phyloP scores from a whole-genome alignment of 768 basidiomycete species.

The Tylopilus vinaceipallidus region DNA sequence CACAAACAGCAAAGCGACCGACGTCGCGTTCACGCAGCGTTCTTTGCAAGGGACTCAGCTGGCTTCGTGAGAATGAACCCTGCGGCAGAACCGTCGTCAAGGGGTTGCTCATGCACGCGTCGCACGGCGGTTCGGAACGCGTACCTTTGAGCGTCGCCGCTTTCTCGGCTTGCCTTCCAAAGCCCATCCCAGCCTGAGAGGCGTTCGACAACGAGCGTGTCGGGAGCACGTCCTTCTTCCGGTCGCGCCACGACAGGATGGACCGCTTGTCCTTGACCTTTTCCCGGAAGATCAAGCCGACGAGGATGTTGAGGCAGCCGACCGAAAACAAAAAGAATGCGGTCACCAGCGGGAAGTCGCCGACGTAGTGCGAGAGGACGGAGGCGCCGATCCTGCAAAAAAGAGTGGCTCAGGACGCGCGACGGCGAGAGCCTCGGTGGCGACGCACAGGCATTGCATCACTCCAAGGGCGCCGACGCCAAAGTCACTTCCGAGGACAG shows the following conservation, averaged over 20 bases:
- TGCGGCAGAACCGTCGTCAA: no score
- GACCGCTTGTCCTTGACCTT: slow-evolving; percentile 63
- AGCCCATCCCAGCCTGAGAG: no score
- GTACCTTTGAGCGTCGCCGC: slow-evolving; percentile 63
- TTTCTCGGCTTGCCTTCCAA: slow-evolving; percentile 81
- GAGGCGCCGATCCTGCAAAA: slow-evolving; percentile 57
- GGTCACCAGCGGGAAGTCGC: slow-evolving; percentile 81
- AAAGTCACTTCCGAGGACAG: slow-evolving; percentile 82
- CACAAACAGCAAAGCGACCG: slow-evolving; percentile 1
- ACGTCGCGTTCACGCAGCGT: slow-evolving; percentile 22
- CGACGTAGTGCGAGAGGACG: slow-evolving; percentile 74
- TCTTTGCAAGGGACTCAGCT: slow-evolving; percentile 53
- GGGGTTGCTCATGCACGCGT: no score
- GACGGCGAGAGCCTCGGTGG: background rate
- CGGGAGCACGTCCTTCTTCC: slow-evolving; percentile 56
- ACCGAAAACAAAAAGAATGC: slow-evolving; percentile 84
- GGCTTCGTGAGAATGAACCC: slow-evolving; percentile 60
- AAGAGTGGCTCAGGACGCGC: background rate
- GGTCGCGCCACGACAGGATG: slow-evolving; percentile 63
- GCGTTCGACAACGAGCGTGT: no score
- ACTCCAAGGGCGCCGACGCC: slow-evolving; percentile 87
- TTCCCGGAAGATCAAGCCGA: slow-evolving; percentile 78
- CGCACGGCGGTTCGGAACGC: slow-evolving; percentile 8
- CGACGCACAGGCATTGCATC: slow-evolving; percentile 75
- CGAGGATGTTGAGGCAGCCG: slow-evolving; percentile 79